Base-by-base conservation (phyloP, 345 rosid genomes). In the Boechera stricta region DNA sequence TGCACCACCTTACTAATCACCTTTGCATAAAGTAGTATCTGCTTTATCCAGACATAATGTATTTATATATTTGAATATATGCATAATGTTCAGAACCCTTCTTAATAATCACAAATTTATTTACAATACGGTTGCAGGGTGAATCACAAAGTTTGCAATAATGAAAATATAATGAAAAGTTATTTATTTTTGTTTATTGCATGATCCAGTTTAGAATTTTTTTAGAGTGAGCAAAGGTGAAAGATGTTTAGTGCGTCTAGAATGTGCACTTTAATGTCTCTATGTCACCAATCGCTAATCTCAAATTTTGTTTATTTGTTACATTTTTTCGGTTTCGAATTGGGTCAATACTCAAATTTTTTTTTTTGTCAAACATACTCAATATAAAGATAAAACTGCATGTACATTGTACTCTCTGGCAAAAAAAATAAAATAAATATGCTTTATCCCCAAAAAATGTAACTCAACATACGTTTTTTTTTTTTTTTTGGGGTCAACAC, bases 1-100 rank as follows among this genome's bases (percentile, higher is more conserved):
- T 77, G 75, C 71, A 61, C 45, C 58, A 42, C 49, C 60, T 45
- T 52, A 10, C 15, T 42, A 52, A 55, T 77, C 67, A 77, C 69
- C 71, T 77, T 69, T 41, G 64, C 65, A 53, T 52, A 62, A 69
- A 69, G 68, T 57, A 55, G 26, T 53, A 28, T 63, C 9, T 63
- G 53, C 71, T 77, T 77, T 77, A 70, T 55, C 71, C 52, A 69
- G 16, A 60, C 18, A 67, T 28, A 42, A 12, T 29, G 1, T 56
- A 39, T 26, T n/a, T 52, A 18, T 13, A 51, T 51, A 39, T 28
- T 28, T 28, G 29, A 28, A 28, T 28, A 28, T 44, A 41, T 41
- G 15, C 13, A 42, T 21, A n/a, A 48, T 11, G 26, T 16, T 29
- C 5, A 28, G 58, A 66, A 67, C 6, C 53, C 21, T 48, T 75